Evolutionary conservation across 768 basidiomycete genomes (phyloP).

Genomic region (Cystofilobasidium bisporidii): DNA sequence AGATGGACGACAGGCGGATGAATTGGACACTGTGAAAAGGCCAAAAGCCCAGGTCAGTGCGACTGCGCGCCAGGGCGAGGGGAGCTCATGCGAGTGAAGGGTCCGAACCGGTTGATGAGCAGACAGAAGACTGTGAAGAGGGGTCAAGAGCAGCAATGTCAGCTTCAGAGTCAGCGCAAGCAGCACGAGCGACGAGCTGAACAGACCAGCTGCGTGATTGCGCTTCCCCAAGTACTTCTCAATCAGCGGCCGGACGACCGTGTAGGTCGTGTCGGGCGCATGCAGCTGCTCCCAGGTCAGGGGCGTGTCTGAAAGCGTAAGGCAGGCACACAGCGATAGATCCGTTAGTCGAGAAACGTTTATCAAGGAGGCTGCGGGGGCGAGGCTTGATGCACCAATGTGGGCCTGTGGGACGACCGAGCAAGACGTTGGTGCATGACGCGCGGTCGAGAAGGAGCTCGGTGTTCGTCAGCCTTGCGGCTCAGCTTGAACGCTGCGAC

Average conservation of each 20-base stretch:
- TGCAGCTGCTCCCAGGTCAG: slow-evolving; percentile 69
- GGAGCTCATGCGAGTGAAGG: no score
- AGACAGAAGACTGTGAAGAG: slow-evolving; percentile 61
- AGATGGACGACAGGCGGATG: slow-evolving; percentile 12
- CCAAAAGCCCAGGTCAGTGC: no score
- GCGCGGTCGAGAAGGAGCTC: no score
- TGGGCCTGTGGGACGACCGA: slow-evolving; percentile 29
- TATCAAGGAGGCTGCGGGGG: no score
- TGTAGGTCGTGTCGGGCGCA: slow-evolving; percentile 81
- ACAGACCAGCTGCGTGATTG: slow-evolving; percentile 58
- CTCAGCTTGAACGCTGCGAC: neutral
- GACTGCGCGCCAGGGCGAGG: neutral
- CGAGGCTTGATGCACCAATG: slow-evolving; percentile 42
- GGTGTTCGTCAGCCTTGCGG: no score
- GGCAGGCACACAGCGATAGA: neutral
- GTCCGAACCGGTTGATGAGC: slow-evolving; percentile 57
- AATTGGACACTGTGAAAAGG: slow-evolving; percentile 24
- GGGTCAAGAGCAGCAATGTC: no score
- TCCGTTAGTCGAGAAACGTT: neutral
- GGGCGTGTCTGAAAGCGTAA: slow-evolving; percentile 58
- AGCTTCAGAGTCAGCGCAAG: neutral
- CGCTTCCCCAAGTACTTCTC: slow-evolving; percentile 74
- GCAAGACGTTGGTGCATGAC: neutral
- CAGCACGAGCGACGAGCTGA: neutral
- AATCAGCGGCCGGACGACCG: slow-evolving; percentile 67